Base-by-base conservation (phyloP, 2,329 filamentous ascomycete genomes). In the Xylariaceae sp. region DNA sequence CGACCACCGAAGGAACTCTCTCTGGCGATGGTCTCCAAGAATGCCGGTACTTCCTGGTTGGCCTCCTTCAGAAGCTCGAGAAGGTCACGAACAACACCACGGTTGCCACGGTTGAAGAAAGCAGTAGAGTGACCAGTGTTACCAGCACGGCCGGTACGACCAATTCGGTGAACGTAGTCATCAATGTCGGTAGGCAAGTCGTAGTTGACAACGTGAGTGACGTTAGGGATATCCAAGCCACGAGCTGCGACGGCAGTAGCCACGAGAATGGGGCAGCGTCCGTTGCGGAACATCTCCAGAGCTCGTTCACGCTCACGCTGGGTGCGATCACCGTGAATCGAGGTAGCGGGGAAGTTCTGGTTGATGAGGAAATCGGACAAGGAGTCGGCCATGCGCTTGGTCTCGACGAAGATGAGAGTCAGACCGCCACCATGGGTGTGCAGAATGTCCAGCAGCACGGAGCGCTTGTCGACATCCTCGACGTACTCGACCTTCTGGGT, bases 61-160 rank as follows among this genome's bases (percentile, higher is more conserved):
- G 94, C 94, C 74, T 99, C 94, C 81, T 97, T 97, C 62, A 99
- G 83, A 28, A 99, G 85, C n/a, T 99, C 94, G 64, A 99, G 83
- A 56, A 99, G 85, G 66, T 97, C 94, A 62, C 94, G 89, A 60
- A 97, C 94, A 63, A 99, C 90, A 75, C 94, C 94, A 66, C 94
- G 90, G 82, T 99, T 99, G 69, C 93, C 93, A 70, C 94, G 93
- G 84, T 99, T 99, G 87, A 99, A 97, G 83, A 99, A 99, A 51
- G 94, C 94, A 64, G 94, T 99, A 6, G 94, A 90, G 63, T 96
- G 87, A 87, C 94, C 94, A 66, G 93, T 97, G 81, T 99, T 99
- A 73, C 94, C 94, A 61, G 94, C 94, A 90, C 94, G 94, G 70
- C 94, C 94, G 60, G 94, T 99, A 93, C 94, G 94, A 87, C 94